Conservation (phyloP, 75 land plant species). For the Chamaecyparis obtusa region DNA sequence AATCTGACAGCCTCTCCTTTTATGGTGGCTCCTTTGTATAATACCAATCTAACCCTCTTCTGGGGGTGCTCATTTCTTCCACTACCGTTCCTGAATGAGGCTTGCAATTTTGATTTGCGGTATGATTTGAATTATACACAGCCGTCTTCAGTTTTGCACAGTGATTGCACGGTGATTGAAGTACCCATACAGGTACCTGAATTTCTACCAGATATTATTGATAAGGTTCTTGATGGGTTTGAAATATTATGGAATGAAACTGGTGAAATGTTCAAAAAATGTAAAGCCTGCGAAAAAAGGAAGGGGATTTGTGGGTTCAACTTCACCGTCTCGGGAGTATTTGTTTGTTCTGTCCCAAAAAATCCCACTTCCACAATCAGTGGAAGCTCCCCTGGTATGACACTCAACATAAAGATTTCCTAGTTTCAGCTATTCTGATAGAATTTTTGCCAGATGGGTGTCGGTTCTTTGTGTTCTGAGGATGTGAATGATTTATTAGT, state of each 20-base stretch:
- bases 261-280: background rate
- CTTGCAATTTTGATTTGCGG: background rate
- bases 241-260: background rate
- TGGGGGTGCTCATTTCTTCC: background rate
- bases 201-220: background rate
- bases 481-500: no score
- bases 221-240: background rate
- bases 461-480: no score
- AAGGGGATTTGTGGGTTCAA: constrained; percentile 1
- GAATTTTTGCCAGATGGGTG: no score
- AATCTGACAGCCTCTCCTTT: constrained; percentile 6
- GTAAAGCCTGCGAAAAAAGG: background rate
- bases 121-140: background rate
- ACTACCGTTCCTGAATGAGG: fast-evolving
- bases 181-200: background rate
- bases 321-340: background rate
- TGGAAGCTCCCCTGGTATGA: background rate
- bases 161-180: background rate
- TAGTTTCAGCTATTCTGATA: no score
- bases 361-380: background rate
- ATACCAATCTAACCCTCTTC: background rate
- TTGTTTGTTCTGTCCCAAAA: background rate
- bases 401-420: no score
- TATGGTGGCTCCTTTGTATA: background rate
- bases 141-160: background rate